Conservation (phyloP, 1,139 yeast species). For the Geotrichum citri-aurantii region DNA sequence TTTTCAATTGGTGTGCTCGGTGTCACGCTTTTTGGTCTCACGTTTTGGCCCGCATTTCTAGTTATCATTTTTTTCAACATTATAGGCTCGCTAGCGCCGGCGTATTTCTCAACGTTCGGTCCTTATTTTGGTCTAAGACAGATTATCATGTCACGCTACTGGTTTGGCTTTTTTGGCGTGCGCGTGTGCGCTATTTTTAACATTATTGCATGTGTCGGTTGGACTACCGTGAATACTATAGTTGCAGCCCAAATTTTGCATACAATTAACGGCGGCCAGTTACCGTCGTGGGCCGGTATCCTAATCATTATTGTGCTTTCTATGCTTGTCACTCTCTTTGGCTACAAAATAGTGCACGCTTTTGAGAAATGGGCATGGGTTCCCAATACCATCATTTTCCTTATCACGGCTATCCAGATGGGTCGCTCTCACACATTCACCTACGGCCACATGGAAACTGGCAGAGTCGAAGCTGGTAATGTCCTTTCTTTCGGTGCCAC, state of each 20-base stretch:
- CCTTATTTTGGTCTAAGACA: constrained; percentile 84
- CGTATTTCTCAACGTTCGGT: constrained; percentile 78
- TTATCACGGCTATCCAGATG: constrained; percentile 74
- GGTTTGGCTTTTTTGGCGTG: constrained; percentile 70
- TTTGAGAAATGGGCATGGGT: constrained; percentile 89
- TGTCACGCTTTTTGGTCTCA: constrained; percentile 43
- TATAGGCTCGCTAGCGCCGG: constrained; percentile 73
- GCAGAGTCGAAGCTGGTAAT: constrained; percentile 56
- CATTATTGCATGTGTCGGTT: constrained; percentile 83
- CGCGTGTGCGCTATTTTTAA: constrained; percentile 75
- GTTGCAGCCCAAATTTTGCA: constrained; percentile 80
- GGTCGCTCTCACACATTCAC: constrained; percentile 58
- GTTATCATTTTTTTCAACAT: constrained; percentile 65
- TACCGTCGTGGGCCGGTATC: constrained; percentile 93
- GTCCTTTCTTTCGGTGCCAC: constrained; percentile 84
- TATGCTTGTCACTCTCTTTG: constrained; percentile 73
- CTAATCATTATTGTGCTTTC: constrained; percentile 64
- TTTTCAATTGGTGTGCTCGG: constrained; percentile 80
- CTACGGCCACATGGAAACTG: constrained; percentile 41
- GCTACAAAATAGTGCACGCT: constrained; percentile 72
- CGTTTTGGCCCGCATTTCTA: constrained; percentile 62
- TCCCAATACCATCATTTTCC: constrained; percentile 66
- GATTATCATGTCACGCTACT: constrained; percentile 72
- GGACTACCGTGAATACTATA: constrained; percentile 93
- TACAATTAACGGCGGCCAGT: constrained; percentile 57